Evolutionary conservation across 257 asterid genomes (phyloP), one percentile per base, ranked within the genome.

Genomic region (Primulina eburnea): DNA sequence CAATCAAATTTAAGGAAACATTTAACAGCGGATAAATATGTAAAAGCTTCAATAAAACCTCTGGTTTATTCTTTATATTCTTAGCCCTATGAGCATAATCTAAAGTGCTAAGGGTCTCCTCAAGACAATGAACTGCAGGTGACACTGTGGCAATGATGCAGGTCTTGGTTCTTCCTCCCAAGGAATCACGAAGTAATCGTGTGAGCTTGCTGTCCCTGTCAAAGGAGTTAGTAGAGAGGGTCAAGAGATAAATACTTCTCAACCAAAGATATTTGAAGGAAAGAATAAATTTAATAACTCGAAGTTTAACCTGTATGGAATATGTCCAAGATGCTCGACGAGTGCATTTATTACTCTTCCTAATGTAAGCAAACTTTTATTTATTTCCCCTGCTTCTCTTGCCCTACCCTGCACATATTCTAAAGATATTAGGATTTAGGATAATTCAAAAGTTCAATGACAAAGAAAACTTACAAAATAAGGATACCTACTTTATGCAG

Each of bases 11-110:
- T 4, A 7, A 40, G 53, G 33, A 64, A 55, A 33, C 34, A 21
- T 2, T 24, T 8, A 33, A 26, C 24, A 57, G 8, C 5, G 0
- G 10, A 47, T 52, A n/a, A 52, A 26, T 65, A 63, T 28, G 60
- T 29, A 62, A 69, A 55, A 29, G 20, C 18, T 18, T 29, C 35
- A 55, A 77, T 50, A 70, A 69, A 55, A 89, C 97, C 97, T 92
- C 97, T 7, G 97, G 97, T 79, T 91, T 91, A 85, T 91, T 91
- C 89, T 60, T 89, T 76, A 91, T 91, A 76, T 91, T 82, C 74
- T 91, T 91, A 21, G 97, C 97, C 82, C 96, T 80, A 77, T 87
- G 93, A 7, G 97, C 97, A 72, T 91, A 91, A 77, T 91, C 97
- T 72, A 91, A 73, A 4, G 97, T 91, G 81, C 97, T 91, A 70